phyloP scores from a whole-genome alignment of 2,329 filamentous ascomycete genomes.

The Hymenoscyphus albidus region DNA sequence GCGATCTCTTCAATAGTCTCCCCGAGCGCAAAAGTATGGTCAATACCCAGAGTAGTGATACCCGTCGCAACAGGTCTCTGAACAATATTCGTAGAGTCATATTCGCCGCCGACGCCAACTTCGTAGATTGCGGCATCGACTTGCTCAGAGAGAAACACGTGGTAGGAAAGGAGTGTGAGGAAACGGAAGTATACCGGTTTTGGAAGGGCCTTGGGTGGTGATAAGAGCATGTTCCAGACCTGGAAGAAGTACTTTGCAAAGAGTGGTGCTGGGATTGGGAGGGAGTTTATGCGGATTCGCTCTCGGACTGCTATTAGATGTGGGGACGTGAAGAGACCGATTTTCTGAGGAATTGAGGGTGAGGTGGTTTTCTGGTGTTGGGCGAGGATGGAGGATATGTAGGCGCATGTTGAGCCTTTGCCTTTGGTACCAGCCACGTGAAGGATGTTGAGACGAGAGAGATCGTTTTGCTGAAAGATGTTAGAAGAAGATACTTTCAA shows the following conservation, averaged over 20 bases:
- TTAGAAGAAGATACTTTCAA: constrained; percentile 2
- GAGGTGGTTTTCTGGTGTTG: constrained; percentile 41
- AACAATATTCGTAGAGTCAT: constrained; percentile 66
- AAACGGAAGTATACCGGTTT: constrained; percentile 57
- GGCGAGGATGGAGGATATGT: constrained; percentile 58
- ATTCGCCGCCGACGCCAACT: constrained; percentile 64
- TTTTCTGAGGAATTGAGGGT: constrained; percentile 28
- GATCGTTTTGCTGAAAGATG: constrained; percentile 25
- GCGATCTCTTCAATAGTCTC: constrained; percentile 62
- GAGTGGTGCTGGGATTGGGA: constrained; percentile 52
- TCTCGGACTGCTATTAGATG: constrained; percentile 65
- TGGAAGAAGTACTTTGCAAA: constrained; percentile 67
- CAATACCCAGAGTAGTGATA: constrained; percentile 64
- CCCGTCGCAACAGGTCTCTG: constrained; percentile 53
- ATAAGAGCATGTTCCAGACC: constrained; percentile 55
- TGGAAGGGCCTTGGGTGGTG: constrained; percentile 17
- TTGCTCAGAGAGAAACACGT: constrained; percentile 60
- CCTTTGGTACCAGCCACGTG: constrained; percentile 75
- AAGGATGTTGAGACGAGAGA: constrained; percentile 61
- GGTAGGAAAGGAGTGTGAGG: constrained; percentile 63
- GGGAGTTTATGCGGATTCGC: constrained; percentile 59
- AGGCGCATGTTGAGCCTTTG: constrained; percentile 70
- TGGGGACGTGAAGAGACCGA: constrained; percentile 66
- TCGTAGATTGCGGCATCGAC: constrained; percentile 63
- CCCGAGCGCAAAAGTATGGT: constrained; percentile 63